Percentiles rank a stretch among this genome's conserved stretches.
phyloP scores from a whole-genome alignment of 306 rosid genomes.

The Prunus mume region DNA sequence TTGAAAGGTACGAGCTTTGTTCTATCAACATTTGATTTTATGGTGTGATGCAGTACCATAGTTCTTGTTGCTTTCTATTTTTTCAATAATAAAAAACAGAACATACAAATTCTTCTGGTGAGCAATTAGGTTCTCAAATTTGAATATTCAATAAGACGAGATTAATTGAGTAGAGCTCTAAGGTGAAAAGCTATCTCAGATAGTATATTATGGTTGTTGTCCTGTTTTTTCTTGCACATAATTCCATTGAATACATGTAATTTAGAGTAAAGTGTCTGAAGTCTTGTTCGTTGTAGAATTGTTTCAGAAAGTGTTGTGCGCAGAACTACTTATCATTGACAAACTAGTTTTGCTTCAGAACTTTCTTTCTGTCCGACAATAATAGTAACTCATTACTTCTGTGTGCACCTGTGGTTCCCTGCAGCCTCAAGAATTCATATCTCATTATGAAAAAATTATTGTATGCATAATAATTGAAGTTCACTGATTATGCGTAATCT shows the following conservation, averaged over 20 bases:
- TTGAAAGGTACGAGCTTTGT: conserved; percentile 60
- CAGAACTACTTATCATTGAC: neutral
- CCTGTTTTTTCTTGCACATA: neutral
- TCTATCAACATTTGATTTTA: conserved; percentile 23
- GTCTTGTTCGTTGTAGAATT: neutral
- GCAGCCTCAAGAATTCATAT: conserved; percentile 2
- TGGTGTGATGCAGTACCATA: conserved; percentile 17
- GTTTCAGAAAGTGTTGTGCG: neutral
- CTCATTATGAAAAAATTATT: neutral
- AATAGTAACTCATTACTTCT: neutral
- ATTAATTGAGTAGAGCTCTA: neutral
- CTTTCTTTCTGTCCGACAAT: neutral
- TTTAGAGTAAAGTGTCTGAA: neutral
- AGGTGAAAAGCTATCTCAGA: neutral
- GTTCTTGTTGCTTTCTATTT: neutral
- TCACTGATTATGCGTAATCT: conserved; percentile 15
- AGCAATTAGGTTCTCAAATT: neutral
- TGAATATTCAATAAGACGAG: neutral
- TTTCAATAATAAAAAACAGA: neutral
- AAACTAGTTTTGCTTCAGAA: neutral
- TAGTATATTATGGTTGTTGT: neutral
- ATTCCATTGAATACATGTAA: neutral
- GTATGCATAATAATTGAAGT: neutral
- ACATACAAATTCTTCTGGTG: neutral
- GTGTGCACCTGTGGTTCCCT: neutral